Evolutionary conservation across 2,329 filamentous ascomycete genomes (phyloP).

Genomic region (Hypoxylon sp.): DNA sequence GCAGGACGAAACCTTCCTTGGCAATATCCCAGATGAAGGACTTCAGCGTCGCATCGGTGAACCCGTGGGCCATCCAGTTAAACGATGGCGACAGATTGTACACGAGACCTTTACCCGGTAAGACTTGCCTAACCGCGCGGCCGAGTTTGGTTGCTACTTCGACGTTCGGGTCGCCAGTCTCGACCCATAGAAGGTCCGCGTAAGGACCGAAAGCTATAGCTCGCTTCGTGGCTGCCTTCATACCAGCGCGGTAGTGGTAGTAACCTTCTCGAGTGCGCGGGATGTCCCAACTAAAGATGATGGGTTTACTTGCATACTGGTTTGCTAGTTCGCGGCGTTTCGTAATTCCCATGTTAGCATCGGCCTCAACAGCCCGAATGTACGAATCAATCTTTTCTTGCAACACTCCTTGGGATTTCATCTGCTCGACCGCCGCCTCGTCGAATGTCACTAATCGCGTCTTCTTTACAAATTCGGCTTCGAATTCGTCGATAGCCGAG

Average conservation of each 20-base stretch:
- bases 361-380: slow-evolving; percentile 68
- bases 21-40: slow-evolving; percentile 98
- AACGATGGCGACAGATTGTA: slow-evolving; percentile 98
- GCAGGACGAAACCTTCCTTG: slow-evolving; percentile 81
- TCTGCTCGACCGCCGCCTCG: slow-evolving; percentile 84
- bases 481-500: slow-evolving; percentile 85
- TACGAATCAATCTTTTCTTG: slow-evolving; percentile 77
- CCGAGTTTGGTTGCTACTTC: slow-evolving; percentile 81
- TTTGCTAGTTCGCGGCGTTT: slow-evolving; percentile 80
- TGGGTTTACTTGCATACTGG: slow-evolving; percentile 72
- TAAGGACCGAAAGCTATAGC: slow-evolving; percentile 92
- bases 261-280: slow-evolving; percentile 93
- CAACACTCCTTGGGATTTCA: slow-evolving; percentile 73
- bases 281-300: slow-evolving; percentile 91
- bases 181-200: slow-evolving; percentile 96
- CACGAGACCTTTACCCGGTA: slow-evolving; percentile 88
- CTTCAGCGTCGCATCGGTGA: slow-evolving; percentile 83
- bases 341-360: slow-evolving; percentile 82
- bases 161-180: slow-evolving; percentile 91
- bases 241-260: slow-evolving; percentile 89
- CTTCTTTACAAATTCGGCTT: slow-evolving; percentile 88
- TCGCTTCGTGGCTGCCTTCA: slow-evolving; percentile 90
- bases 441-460: slow-evolving; percentile 91
- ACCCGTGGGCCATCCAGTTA: slow-evolving; percentile 98
- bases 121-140: slow-evolving; percentile 75